Base-by-base conservation (phyloP, 352 stramenopile genomes). In the Globisporangium irregulare region DNA sequence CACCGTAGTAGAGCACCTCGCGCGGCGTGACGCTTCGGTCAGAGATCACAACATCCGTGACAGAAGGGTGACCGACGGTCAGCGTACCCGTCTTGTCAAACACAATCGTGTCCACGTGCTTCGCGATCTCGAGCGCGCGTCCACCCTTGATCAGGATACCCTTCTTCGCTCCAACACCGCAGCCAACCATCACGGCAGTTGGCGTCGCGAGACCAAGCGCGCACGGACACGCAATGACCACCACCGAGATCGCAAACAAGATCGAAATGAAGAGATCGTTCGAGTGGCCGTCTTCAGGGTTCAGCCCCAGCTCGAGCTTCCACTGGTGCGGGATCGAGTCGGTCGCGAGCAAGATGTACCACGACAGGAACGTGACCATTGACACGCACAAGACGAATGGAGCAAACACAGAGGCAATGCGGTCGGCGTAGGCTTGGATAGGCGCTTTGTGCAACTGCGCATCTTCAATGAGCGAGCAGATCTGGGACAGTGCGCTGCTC, bases 51-150 rank as follows among this genome's bases (percentile, higher is more conserved):
- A 96, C 80, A 58, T 96, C 88, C 25, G 82, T 90, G 9, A 95
- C 84, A 1, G 79, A 90, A n/a, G 87, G 86, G 27, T 90, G 84
- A 43, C 88, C 90, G 20, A 88, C 76, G 1, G 94, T 98, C 3
- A 98, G 72, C 9, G 94, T 98, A 1, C 93, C 93, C 2, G 93
- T 98, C 76, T 98, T 98, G 71, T 98, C 94, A 72, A 98, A 98
- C 32, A 96, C 93, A 34, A 94, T 89, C 25, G 86, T 90, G 34
- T 91, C 86, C 1, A 97, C 89, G 68, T 97, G 90, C 3, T 83
- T 83, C 15, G 88, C 83, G 3, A 91, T 87, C 66, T 97, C 90
- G 0, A 97, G 76, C 7, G 87, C 85, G 12, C 81, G 77, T 1
- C 89, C 89, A 1, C 93, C 93, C 68, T 95, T 95, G 65, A 98